phyloP scores from a whole-genome alignment of 169 alveolate genomes.

The Plasmodium malariae region DNA sequence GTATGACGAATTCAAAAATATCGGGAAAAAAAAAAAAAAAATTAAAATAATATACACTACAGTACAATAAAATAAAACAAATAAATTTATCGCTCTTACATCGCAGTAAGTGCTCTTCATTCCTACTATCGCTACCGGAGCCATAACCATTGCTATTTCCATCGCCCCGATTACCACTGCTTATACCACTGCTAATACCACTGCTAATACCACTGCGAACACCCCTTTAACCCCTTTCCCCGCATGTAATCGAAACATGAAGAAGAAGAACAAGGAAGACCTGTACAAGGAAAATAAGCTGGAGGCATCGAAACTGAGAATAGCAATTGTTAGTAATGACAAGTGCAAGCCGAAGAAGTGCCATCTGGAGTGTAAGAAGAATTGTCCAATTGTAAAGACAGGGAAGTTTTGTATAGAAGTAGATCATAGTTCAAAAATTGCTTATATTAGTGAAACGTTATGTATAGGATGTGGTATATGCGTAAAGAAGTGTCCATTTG shows the following conservation, averaged over 20 bases:
- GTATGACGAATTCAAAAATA: no score
- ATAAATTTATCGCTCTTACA: no score
- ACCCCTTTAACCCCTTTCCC: no score
- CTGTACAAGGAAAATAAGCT: constrained; percentile 70
- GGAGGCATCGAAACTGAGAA: constrained; percentile 95
- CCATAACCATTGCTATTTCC: no score
- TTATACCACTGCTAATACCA: no score
- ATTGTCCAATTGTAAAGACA: constrained; percentile 93
- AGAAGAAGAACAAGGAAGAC: constrained; percentile 73
- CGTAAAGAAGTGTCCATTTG: constrained; percentile 99
- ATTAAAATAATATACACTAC: no score
- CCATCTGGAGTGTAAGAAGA: constrained; percentile 95
- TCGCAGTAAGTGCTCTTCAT: no score
- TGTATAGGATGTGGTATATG: constrained; percentile 99
- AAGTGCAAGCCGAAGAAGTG: constrained; percentile 99
- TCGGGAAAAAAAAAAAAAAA: no score
- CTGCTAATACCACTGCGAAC: no score
- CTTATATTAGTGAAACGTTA: constrained; percentile 96
- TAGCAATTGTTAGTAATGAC: constrained; percentile 98
- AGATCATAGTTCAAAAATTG: constrained; percentile 93
- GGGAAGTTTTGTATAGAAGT: constrained; percentile 99
- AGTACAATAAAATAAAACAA: no score
- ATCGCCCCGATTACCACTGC: no score
- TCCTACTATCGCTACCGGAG: no score
- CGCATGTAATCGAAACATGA: constrained; percentile 16